Evolutionary conservation across 176 grass and related monocot genomes (phyloP).

Genomic region (Hordeum vulgare): DNA sequence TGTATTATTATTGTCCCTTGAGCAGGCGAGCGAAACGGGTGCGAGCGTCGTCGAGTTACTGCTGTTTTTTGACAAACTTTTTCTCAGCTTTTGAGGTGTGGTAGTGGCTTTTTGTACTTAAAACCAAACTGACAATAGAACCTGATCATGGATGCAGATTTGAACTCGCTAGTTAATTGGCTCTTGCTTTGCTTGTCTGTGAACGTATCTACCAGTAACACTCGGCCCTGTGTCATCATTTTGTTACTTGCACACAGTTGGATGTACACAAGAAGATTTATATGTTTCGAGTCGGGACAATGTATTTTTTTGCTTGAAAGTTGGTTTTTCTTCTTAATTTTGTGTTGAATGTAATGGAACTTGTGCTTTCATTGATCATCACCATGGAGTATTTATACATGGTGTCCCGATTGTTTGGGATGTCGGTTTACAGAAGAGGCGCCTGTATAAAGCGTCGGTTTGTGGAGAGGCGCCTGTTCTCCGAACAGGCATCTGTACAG

Average conservation of each 20-base stretch:
- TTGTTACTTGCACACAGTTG: neutral
- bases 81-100: neutral
- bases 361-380: too few species aligned
- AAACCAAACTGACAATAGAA: neutral
- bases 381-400: too few species aligned
- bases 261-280: neutral
- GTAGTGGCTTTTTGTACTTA: neutral
- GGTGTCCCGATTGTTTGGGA: too few species aligned
- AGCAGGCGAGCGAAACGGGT: neutral
- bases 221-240: neutral
- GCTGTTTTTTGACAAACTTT: neutral
- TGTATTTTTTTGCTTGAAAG: too few species aligned
- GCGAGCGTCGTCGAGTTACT: neutral
- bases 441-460: too few species aligned
- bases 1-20: neutral
- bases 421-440: too few species aligned
- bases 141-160: neutral
- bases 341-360: too few species aligned
- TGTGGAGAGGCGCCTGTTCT: too few species aligned
- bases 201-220: neutral
- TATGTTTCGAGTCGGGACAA: too few species aligned
- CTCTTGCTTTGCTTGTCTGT: neutral
- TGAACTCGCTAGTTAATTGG: neutral
- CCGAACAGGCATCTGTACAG: too few species aligned
- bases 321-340: too few species aligned